These are phyloP conservation scores for Patellifolia procumbens DNA, from an alignment of 179 eudicot species.

Conservation along the genomic window DNA sequence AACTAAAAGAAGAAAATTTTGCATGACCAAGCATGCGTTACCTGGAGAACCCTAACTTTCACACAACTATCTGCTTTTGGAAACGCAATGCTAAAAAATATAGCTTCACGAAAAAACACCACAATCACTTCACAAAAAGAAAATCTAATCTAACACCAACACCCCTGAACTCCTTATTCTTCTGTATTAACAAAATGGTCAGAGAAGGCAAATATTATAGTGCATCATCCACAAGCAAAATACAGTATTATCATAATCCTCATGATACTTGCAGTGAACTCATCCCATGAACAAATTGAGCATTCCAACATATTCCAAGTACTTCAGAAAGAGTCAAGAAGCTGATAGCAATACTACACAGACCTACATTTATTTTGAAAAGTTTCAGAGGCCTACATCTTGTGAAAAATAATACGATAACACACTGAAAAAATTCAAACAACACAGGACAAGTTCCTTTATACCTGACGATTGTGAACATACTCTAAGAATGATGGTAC, in stretches of 20 bases:
- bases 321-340: neutral
- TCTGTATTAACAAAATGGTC: neutral
- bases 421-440: neutral
- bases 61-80: too few relatives aligned
- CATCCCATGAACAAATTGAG: neutral
- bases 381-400: too few relatives aligned
- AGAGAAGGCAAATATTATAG: neutral
- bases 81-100: too few relatives aligned
- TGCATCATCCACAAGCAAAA: neutral
- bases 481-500: conserved; percentile 79
- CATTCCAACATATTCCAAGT: neutral
- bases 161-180: neutral
- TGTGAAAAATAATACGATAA: too few relatives aligned
- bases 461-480: conserved; percentile 88
- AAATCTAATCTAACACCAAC: neutral
- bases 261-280: neutral
- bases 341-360: neutral
- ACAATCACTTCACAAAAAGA: neutral
- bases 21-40: too few relatives aligned
- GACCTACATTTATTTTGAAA: neutral
- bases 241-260: neutral
- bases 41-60: too few relatives aligned
- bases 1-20: too few relatives aligned
- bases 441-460: conserved; percentile 1
- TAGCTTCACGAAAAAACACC: too few relatives aligned